A percentile compares a stretch with the other conserved stretches of the same genome.
Conservation (phyloP, 2,329 filamentous ascomycete species). For the Lojkania enalia region DNA sequence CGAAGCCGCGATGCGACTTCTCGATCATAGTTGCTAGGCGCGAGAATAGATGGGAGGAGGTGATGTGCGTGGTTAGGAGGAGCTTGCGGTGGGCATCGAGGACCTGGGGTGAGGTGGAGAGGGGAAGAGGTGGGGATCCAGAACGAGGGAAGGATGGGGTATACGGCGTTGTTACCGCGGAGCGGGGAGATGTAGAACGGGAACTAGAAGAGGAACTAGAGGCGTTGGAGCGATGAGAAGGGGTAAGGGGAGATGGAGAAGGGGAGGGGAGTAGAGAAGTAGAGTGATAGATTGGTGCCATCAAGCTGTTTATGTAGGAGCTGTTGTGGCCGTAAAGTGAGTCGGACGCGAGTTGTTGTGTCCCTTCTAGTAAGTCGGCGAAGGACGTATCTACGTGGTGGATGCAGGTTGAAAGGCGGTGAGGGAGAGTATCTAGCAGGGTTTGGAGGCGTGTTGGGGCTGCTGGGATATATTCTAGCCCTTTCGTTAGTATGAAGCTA, state of each 20-base stretch:
- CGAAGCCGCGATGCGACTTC: slow-evolving; percentile 7
- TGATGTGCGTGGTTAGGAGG: slow-evolving; percentile 11
- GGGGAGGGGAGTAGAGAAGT: not conserved
- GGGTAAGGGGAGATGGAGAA: not conserved
- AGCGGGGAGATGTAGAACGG: not conserved
- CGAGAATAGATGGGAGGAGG: slow-evolving; percentile 11
- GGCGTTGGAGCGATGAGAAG: not conserved
- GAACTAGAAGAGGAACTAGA: not conserved
- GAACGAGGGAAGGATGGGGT: not conserved
- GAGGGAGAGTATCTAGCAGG: slow-evolving; percentile 5
- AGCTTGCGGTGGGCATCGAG: slow-evolving; percentile 10
- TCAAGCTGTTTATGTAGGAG: slow-evolving; percentile 14
- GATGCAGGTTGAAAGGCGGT: slow-evolving; percentile 5
- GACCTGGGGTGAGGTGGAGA: not conserved
- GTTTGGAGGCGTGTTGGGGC: slow-evolving; percentile 10
- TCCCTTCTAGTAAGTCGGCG: slow-evolving; percentile 12
- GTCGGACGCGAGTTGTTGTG: slow-evolving; percentile 12
- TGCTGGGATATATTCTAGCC: not conserved
- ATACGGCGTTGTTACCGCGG: not conserved
- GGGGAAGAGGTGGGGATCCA: not conserved
- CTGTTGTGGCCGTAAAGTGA: slow-evolving; percentile 13
- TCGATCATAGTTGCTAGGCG: slow-evolving; percentile 12
- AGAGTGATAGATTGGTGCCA: slow-evolving; percentile 15
- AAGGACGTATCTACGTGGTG: slow-evolving; percentile 11
- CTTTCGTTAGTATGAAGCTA: not conserved